Percentiles rank a stretch among this genome's conserved stretches.
These are phyloP conservation scores for Sordariomycetes sp. DNA, from an alignment of 2,329 filamentous ascomycete genomes.

Conservation along the genomic window DNA sequence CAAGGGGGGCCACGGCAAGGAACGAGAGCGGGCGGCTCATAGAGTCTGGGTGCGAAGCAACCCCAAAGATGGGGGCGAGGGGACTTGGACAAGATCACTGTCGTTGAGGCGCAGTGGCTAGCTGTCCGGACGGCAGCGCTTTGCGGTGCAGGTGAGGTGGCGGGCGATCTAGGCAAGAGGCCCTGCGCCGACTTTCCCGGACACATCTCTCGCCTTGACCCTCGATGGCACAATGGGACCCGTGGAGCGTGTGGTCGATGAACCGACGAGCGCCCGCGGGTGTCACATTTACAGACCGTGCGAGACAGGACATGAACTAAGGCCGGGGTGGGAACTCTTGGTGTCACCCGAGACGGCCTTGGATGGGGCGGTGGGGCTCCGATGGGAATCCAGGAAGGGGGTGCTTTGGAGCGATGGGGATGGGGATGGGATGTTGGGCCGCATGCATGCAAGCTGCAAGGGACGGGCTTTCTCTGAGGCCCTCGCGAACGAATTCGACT, in stretches of 20 bases:
- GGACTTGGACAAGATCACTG: not conserved
- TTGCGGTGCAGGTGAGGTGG: not conserved
- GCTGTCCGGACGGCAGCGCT: not conserved
- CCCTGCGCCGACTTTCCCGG: too few species aligned
- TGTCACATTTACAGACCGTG: too few species aligned
- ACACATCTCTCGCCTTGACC: too few species aligned
- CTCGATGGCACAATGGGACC: too few species aligned
- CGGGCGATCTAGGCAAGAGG: not conserved
- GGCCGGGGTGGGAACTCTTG: too few species aligned
- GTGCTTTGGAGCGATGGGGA: not conserved
- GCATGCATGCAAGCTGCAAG: conserved; percentile 1
- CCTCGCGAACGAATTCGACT: too few species aligned
- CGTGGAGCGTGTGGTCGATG: too few species aligned
- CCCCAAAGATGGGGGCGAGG: not conserved
- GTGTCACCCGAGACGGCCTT: too few species aligned
- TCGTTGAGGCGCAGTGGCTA: not conserved
- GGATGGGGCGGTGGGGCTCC: too few species aligned
- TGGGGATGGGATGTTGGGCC: not conserved
- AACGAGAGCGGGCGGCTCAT: not conserved
- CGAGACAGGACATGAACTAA: too few species aligned
- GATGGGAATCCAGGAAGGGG: not conserved
- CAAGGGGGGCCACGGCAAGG: not conserved
- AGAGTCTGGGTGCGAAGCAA: not conserved
- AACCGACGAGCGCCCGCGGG: too few species aligned
- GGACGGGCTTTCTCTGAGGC: not conserved